Evolutionary conservation across 1,139 yeast genomes (phyloP), one percentile per base, ranked within the genome.

Genomic region (Magnusiomyces ingens): DNA sequence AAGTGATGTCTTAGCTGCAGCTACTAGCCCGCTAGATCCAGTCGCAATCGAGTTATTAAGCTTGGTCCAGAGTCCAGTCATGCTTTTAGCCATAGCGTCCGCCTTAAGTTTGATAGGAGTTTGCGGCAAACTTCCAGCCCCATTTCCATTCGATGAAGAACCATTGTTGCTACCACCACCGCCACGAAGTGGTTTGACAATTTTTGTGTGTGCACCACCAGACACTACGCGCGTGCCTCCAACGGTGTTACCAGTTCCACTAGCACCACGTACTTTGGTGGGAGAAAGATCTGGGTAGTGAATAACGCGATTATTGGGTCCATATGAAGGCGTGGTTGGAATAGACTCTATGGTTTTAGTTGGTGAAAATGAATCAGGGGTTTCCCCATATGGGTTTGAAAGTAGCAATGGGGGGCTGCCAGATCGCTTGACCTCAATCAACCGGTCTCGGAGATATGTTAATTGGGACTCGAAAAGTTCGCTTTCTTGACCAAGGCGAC

Each of bases 151-250:
- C 10, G 38, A 17, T 32, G 26, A 8, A n/a, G 40, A 35, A 10
- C 41, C 13, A 15, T 40, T 40, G 13, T n/a, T 17, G 12, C 51
- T 52, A 17, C 51, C 53, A 4, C 52, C 55, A 2, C 85, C 85
- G 1, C 87, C 87, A 51, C 85, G 72, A 56, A 84, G 65, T 1
- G 93, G 91, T 65, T 82, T 83, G 44, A 85, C 81, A 21, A 84
- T 84, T 56, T 82, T 61, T 22, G 50, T 51, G 13, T 49, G 45
- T 1, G 37, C 17, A 15, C 53, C 49, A 19, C 36, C 22, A 12
- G 50, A 40, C 12, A 19, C 35, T 11, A 12, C 13, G 15, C 45
- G 45, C 13, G 45, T 12, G 5, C 41, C 21, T 12, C 22, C 18
- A 11, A 15, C 15, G 11, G 17, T 26, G 29, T 15, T 12, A 15